These are phyloP conservation scores for Pythium grandisporangium DNA, from an alignment of 352 stramenopile genomes.

Conservation along the genomic window DNA sequence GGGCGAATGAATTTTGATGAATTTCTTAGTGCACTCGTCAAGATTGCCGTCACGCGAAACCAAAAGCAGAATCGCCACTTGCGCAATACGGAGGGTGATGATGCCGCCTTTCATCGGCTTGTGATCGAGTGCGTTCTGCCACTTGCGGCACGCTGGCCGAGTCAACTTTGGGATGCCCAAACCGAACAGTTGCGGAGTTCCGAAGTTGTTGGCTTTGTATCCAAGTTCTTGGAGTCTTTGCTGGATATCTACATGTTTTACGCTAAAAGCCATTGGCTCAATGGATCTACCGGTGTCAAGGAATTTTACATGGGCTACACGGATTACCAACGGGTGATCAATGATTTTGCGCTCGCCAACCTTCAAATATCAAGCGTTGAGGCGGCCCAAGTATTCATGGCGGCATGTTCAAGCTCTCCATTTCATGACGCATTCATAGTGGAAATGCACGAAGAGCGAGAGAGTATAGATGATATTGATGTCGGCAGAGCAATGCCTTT, in stretches of 20 bases:
- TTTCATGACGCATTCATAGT: constrained; percentile 21
- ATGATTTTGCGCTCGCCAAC: constrained; percentile 66
- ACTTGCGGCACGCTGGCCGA: constrained; percentile 44
- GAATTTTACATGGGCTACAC: constrained; percentile 64
- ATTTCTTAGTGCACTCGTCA: constrained; percentile 69
- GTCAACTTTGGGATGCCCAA: constrained; percentile 33
- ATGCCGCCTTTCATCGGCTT: constrained; percentile 42
- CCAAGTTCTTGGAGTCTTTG: constrained; percentile 56
- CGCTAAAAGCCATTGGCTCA: constrained; percentile 39
- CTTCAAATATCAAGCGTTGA: constrained; percentile 63
- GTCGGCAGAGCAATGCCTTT: no score
- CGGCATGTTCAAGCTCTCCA: constrained; percentile 40
- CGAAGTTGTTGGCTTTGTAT: constrained; percentile 51
- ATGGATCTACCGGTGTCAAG: constrained; percentile 22
- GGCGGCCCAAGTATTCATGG: constrained; percentile 59
- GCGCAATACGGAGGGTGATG: constrained; percentile 32
- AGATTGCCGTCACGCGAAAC: constrained; percentile 36
- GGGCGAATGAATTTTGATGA: constrained; percentile 74
- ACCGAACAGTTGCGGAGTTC: constrained; percentile 30
- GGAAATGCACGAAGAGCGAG: not conserved
- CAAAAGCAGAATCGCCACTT: constrained; percentile 17
- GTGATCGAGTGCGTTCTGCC: constrained; percentile 54
- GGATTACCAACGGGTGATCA: constrained; percentile 68
- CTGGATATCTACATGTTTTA: constrained; percentile 78
- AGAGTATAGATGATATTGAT: constrained; percentile 4